Evolutionary conservation across 2,329 filamentous ascomycete genomes (phyloP), one percentile per base, ranked within the genome.

Genomic region (Pestalotiopsis sp.): DNA sequence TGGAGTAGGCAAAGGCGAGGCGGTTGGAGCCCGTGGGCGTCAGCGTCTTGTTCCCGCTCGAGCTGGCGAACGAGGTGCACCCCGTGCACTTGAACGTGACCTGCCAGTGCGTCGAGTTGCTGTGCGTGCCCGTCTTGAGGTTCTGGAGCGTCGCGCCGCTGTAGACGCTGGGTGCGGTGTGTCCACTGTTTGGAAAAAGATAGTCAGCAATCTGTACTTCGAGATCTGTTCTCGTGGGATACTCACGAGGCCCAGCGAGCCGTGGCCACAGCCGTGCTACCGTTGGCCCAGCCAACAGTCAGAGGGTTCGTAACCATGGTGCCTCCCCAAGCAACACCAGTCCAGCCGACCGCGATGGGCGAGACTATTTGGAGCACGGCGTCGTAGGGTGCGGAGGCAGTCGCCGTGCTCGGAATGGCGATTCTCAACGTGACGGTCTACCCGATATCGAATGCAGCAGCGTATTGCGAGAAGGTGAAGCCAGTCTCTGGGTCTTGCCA

Each of bases 21-120:
- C 96, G 91, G 78, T 98, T 98, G 68, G 94, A 94, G 63, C 95
- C 96, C 72, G 97, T 97, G 66, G 98, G 86, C 77, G 98, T 98
- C 76, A 99, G 89, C 17, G 61, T 70, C 66, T 73, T 75, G 65
- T 65, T 70, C 56, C 38, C 71, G 17, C 70, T 70, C 0, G 70
- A 66, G 4, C 71, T 79, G 17, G 76, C 75, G n/a, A 77, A 79
- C 4, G 78, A 74, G 13, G 72, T 77, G 48, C 76, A 82, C 17
- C 77, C 77, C 17, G 73, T 75, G 73, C 80, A 82, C 69, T 76
- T 77, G 67, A 77, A 77, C 24, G 79, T 81, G 66, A 79, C 66
- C 68, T 82, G 79, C 77, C 76, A 82, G 72, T 82, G 80, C 5
- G 80, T 82, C 5, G 72, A 74, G 73, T 82, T 82, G 71, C 75